Evolutionary conservation across 371 early-diverging fungal species (phyloP), one percentile per base, ranked within the genome.

Genomic region (Apophysomyces trapeziformis): DNA sequence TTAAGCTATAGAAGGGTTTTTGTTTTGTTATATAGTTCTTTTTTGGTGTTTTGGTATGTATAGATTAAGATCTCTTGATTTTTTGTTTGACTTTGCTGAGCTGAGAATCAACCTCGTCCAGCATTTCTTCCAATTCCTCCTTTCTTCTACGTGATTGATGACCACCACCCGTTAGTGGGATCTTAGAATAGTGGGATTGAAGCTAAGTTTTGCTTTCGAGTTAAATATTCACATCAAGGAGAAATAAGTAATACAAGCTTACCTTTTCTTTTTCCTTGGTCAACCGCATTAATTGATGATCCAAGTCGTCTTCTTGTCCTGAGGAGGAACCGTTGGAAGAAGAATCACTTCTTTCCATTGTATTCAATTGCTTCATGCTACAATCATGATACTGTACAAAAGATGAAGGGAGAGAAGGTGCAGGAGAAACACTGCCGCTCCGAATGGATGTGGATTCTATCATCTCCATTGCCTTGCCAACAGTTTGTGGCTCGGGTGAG

Each of bases 101-200:
- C 54, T 80, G 77, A 12, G 77, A 69, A 73, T 83, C 86, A 1
- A 83, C 80, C 47, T 83, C 71, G 63, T 84, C 85, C 71, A 86
- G 67, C 68, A 76, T 76, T 26, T 78, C 77, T 66, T 86, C 86
- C 32, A 86, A 54, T 60, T 82, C 77, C 68, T 85, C 87, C 36
- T 76, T 77, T 67, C 84, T 82, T 58, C 74, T 63, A 21, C 87
- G 75, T 44, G 80, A 72, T 67, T 77, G 75, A 7, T 78, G 78
- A 9, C 84, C 83, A 12, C 83, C 84, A 7, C 84, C 87, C 1
- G 75, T 69, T 26, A 82, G 71, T 7, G 87, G 87, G 5, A 86
- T 80, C 67, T 84, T 83, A 35, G 77, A 75, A 66, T 85, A 74
- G 47, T 72, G 73, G 8, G 84, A 80, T 69, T 83, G 80, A 35